These are phyloP conservation scores for Gossypium laxum DNA, from an alignment of 441 rosid genomes.

Conservation along the genomic window DNA sequence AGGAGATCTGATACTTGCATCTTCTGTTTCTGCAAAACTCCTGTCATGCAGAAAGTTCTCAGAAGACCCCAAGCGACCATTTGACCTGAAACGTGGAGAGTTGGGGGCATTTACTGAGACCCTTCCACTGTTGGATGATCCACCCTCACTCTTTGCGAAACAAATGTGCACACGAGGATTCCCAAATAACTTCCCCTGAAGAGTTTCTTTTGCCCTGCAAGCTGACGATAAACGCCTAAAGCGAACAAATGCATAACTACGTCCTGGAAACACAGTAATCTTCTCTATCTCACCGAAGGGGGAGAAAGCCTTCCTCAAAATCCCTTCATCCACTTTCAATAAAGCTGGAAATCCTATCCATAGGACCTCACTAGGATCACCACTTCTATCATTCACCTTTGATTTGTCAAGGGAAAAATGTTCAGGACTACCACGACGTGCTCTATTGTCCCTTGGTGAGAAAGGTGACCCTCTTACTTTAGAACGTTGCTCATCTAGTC, in stretches of 20 bases:
- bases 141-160: slow-evolving; percentile 72
- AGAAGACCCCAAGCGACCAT: slow-evolving; percentile 40
- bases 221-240: slow-evolving; percentile 57
- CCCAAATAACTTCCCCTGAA: slow-evolving; percentile 84
- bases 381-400: slow-evolving; percentile 47
- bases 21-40: slow-evolving; percentile 31
- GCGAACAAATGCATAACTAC: slow-evolving; percentile 90
- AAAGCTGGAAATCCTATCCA: slow-evolving; percentile 90
- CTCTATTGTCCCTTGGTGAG: slow-evolving; percentile 56
- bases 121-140: slow-evolving; percentile 53
- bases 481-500: slow-evolving; percentile 53
- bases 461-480: slow-evolving; percentile 53
- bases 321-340: slow-evolving; percentile 65
- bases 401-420: slow-evolving; percentile 41
- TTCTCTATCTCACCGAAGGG: slow-evolving; percentile 85
- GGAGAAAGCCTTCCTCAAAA: slow-evolving; percentile 66
- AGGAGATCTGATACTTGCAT: slow-evolving; percentile 45
- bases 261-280: slow-evolving; percentile 81
- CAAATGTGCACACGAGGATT: slow-evolving; percentile 93
- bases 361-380: slow-evolving; percentile 81
- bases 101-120: slow-evolving; percentile 32
- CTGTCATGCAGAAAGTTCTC: slow-evolving; percentile 49
- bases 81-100: slow-evolving; percentile 49
- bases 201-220: slow-evolving; percentile 81
- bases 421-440: slow-evolving; percentile 54